A percentile compares a stretch with the other conserved stretches of the same genome.
phyloP scores from a whole-genome alignment of 768 basidiomycete species.

The Goffeauzyma gilvescens region DNA sequence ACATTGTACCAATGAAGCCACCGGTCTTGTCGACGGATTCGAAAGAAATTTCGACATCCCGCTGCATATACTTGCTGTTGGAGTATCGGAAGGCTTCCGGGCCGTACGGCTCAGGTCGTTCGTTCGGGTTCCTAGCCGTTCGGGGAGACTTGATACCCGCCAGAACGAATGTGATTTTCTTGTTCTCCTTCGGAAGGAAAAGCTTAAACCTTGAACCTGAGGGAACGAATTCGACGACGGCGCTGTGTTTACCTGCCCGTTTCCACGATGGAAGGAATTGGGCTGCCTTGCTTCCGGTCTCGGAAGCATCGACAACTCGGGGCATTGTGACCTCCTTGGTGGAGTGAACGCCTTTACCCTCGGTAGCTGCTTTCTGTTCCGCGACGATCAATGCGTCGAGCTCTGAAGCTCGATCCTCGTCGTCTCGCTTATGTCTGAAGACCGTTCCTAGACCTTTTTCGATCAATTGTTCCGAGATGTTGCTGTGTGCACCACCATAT shows the following conservation, averaged over 20 bases:
- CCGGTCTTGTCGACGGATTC: slow-evolving; percentile 82
- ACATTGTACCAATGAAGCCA: slow-evolving; percentile 81
- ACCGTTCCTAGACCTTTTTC: slow-evolving; percentile 82
- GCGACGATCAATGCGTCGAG: slow-evolving; percentile 91
- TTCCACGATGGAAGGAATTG: slow-evolving; percentile 85
- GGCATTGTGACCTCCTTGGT: slow-evolving; percentile 68
- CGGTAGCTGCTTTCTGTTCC: slow-evolving; percentile 68
- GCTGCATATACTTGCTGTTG: slow-evolving; percentile 65
- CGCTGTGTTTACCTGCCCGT: slow-evolving; percentile 61
- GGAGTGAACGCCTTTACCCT: slow-evolving; percentile 69
- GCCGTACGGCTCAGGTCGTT: slow-evolving; percentile 80
- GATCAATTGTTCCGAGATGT: slow-evolving; percentile 77
- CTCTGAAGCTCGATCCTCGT: slow-evolving; percentile 87
- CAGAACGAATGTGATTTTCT: slow-evolving; percentile 77
- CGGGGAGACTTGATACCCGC: slow-evolving; percentile 81
- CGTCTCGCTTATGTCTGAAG: slow-evolving; percentile 79
- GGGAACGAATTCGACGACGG: slow-evolving; percentile 75
- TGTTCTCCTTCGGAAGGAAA: slow-evolving; percentile 73
- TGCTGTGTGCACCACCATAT: slow-evolving; percentile 68
- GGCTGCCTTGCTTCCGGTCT: slow-evolving; percentile 57
- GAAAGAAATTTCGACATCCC: slow-evolving; percentile 84
- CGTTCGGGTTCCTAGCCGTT: slow-evolving; percentile 52
- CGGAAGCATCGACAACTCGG: slow-evolving; percentile 74
- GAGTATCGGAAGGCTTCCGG: slow-evolving; percentile 63
- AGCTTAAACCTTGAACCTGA: slow-evolving; percentile 95